Evolutionary conservation across 306 rosid genomes (phyloP).

Genomic region (Dicorynia guianensis): DNA sequence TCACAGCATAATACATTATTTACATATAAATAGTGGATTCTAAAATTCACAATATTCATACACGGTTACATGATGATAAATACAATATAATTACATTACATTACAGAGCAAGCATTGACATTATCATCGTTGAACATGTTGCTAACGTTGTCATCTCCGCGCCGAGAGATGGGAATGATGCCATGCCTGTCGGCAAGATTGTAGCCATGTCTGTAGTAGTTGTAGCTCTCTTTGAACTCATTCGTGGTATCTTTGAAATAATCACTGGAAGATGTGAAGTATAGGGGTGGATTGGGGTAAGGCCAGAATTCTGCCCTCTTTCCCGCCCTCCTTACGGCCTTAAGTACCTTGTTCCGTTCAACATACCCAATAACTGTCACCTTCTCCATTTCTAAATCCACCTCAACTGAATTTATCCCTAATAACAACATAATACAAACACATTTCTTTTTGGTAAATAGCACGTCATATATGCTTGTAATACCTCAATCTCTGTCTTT

Average conservation of each 20-base stretch:
- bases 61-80: too few relatives aligned
- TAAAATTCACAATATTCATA: too few relatives aligned
- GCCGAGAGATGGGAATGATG: slow-evolving; percentile 63
- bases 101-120: slow-evolving; percentile 81
- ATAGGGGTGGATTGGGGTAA: slow-evolving; percentile 76
- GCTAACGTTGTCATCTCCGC: slow-evolving; percentile 92
- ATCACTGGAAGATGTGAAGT: slow-evolving; percentile 71
- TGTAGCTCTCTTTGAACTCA: slow-evolving; percentile 86
- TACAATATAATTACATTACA: slow-evolving; percentile 50
- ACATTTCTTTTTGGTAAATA: background rate
- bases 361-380: slow-evolving; percentile 80
- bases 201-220: slow-evolving; percentile 91
- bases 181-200: slow-evolving; percentile 83
- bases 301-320: slow-evolving; percentile 96
- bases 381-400: slow-evolving; percentile 69
- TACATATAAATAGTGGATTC: too few relatives aligned
- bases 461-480: background rate
- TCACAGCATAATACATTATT: background rate
- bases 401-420: slow-evolving; percentile 90
- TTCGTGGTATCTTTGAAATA: slow-evolving; percentile 75
- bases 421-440: background rate
- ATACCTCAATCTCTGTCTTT: background rate
- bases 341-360: slow-evolving; percentile 84
- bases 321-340: slow-evolving; percentile 85
- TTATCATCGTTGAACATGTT: slow-evolving; percentile 97